A percentile compares a stretch with the other conserved stretches of the same genome.
phyloP scores from a whole-genome alignment of 2,329 filamentous ascomycete species.

The Hypoxylon sp. region DNA sequence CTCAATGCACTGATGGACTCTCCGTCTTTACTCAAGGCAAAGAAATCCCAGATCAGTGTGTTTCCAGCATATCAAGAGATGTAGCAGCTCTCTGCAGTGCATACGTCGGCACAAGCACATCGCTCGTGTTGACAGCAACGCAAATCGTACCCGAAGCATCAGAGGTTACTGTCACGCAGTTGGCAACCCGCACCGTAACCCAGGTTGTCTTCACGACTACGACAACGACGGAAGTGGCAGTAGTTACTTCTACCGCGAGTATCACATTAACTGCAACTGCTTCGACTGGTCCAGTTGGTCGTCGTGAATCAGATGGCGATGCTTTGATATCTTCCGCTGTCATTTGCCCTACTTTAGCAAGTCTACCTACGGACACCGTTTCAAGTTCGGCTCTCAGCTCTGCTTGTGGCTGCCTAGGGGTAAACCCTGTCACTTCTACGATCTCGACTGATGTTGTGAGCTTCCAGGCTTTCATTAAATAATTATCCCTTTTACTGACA shows the following conservation, averaged over 20 bases:
- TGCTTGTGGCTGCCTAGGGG: conserved; percentile 5
- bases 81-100: conserved; percentile 3
- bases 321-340: neutral
- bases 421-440: neutral
- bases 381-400: conserved; percentile 4
- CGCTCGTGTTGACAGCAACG: neutral
- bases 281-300: conserved; percentile 5
- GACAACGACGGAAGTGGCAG: conserved; percentile 8
- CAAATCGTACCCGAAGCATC: neutral
- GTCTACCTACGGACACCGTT: conserved; percentile 4
- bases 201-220: conserved; percentile 6
- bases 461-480: too few relatives aligned
- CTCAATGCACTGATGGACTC: conserved; percentile 7
- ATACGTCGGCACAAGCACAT: neutral
- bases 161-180: conserved; percentile 4
- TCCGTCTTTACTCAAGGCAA: neutral
- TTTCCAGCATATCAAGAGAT: conserved; percentile 3
- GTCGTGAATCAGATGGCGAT: neutral
- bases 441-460: neutral
- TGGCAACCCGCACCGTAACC: conserved; percentile 4
- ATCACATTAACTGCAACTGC: neutral
- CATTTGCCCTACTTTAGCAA: conserved; percentile 3
- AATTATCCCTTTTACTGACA: too few relatives aligned
- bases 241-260: conserved; percentile 2
- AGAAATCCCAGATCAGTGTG: conserved; percentile 1